These are phyloP conservation scores for Cucurbita pepo DNA, from an alignment of 306 rosid species.

Conservation along the genomic window DNA sequence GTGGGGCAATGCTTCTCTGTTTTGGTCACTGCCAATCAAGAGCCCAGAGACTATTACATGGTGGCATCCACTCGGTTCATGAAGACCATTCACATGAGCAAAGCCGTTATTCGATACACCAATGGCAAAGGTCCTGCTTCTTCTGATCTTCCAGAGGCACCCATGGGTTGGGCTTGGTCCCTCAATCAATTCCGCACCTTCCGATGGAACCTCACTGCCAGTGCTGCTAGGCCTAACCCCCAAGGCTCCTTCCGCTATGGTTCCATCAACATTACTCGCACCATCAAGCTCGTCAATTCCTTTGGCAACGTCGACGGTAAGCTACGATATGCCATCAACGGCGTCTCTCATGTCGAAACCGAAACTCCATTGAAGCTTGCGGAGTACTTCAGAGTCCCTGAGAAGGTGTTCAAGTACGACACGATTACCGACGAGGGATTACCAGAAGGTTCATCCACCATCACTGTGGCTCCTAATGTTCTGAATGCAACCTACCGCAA, in stretches of 20 bases:
- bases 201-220: slow-evolving; percentile 77
- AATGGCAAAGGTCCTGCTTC: slow-evolving; percentile 38
- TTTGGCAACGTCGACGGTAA: slow-evolving; percentile 24
- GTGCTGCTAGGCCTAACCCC: slow-evolving; percentile 90
- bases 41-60: slow-evolving; percentile 52
- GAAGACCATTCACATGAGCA: slow-evolving; percentile 16
- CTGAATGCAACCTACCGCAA: slow-evolving; percentile 17
- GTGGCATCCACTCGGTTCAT: slow-evolving; percentile 66
- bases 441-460: background rate
- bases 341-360: slow-evolving; percentile 43
- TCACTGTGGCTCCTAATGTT: slow-evolving; percentile 23
- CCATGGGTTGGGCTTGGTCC: slow-evolving; percentile 90
- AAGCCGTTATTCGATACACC: slow-evolving; percentile 38
- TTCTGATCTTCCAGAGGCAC: slow-evolving; percentile 37
- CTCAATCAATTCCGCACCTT: slow-evolving; percentile 69
- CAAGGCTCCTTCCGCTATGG: slow-evolving; percentile 87
- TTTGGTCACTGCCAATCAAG: slow-evolving; percentile 53
- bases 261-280: slow-evolving; percentile 50
- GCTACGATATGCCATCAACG: slow-evolving; percentile 62
- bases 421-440: slow-evolving; percentile 21
- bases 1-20: slow-evolving; percentile 52
- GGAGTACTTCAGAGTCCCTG: slow-evolving; percentile 28
- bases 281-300: slow-evolving; percentile 42
- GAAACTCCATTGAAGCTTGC: slow-evolving; percentile 71
- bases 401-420: slow-evolving; percentile 41